phyloP scores from a whole-genome alignment of 176 grass and related monocot species.

The Aechmea fasciata region DNA sequence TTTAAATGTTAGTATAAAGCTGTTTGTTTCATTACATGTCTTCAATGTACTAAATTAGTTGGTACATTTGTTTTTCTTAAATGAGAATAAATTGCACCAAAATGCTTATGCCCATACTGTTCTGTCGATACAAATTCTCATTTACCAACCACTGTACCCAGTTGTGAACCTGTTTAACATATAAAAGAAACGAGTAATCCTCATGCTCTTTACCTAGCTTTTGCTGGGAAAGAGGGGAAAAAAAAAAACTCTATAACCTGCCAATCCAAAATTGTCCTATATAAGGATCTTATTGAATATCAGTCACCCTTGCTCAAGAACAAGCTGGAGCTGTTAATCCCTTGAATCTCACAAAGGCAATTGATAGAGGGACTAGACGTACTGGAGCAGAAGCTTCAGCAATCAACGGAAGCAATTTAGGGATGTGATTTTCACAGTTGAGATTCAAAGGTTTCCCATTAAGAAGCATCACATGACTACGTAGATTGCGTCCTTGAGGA shows the following conservation, averaged over 20 bases:
- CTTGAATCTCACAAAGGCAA: constrained; percentile 35
- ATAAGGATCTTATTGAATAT: too few species aligned
- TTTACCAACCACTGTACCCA: too few species aligned
- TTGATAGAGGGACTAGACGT: constrained; percentile 26
- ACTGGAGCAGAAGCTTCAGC: constrained; percentile 23
- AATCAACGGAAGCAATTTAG: constrained; percentile 28
- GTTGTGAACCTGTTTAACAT: too few species aligned
- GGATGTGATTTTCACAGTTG: constrained; percentile 27
- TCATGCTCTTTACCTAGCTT: too few species aligned
- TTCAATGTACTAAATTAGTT: too few species aligned
- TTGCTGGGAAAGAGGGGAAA: background rate
- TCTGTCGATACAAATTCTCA: too few species aligned
- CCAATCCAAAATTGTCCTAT: background rate
- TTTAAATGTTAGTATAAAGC: too few species aligned
- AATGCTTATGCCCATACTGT: too few species aligned
- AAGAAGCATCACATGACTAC: constrained; percentile 41
- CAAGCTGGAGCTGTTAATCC: constrained; percentile 43
- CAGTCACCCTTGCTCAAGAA: background rate
- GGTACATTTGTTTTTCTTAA: too few species aligned
- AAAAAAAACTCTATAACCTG: background rate
- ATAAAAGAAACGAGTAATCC: too few species aligned
- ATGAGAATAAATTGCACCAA: too few species aligned
- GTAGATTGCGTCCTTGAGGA: constrained; percentile 34
- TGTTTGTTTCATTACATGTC: too few species aligned
- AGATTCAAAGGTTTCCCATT: constrained; percentile 38